These are phyloP conservation scores for Niveomyces coronatus DNA, from an alignment of 2,329 filamentous ascomycete genomes.

Conservation along the genomic window DNA sequence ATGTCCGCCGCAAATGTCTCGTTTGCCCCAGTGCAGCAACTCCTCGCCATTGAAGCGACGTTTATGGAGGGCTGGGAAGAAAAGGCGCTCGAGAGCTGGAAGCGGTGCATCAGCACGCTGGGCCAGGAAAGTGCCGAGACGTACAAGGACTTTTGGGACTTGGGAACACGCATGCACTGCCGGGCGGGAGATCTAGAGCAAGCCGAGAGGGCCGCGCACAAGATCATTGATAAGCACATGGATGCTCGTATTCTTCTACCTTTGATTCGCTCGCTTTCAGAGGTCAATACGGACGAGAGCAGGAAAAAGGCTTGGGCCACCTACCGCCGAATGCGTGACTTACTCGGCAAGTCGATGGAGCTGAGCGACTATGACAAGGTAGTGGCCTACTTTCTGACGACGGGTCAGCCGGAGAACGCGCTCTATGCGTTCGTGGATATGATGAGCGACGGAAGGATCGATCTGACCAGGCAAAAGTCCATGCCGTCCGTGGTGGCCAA, in stretches of 20 bases:
- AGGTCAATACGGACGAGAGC: conserved; percentile 33
- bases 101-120: conserved; percentile 42
- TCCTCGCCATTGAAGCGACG: conserved; percentile 59
- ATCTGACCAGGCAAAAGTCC: conserved; percentile 32
- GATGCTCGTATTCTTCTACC: conserved; percentile 52
- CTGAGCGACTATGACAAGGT: conserved; percentile 70
- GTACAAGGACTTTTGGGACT: conserved; percentile 48
- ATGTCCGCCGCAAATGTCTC: conserved; percentile 48
- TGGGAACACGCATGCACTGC: conserved; percentile 56
- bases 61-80: conserved; percentile 51
- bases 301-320: conserved; percentile 53
- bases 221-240: conserved; percentile 37
- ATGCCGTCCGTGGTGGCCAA: conserved; percentile 49
- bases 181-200: conserved; percentile 46
- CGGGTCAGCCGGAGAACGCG: conserved; percentile 54
- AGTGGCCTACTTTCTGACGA: conserved; percentile 58
- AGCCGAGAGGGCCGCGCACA: conserved; percentile 45
- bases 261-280: conserved; percentile 59
- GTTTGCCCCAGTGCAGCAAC: conserved; percentile 46
- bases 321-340: conserved; percentile 54
- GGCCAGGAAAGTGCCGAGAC: conserved; percentile 34
- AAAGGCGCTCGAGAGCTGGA: conserved; percentile 55
- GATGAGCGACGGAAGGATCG: conserved; percentile 56
- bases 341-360: conserved; percentile 49
- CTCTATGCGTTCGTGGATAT: conserved; percentile 78